These are phyloP conservation scores for Solanum peruvianum DNA, from an alignment of 257 asterid species.

Conservation along the genomic window DNA sequence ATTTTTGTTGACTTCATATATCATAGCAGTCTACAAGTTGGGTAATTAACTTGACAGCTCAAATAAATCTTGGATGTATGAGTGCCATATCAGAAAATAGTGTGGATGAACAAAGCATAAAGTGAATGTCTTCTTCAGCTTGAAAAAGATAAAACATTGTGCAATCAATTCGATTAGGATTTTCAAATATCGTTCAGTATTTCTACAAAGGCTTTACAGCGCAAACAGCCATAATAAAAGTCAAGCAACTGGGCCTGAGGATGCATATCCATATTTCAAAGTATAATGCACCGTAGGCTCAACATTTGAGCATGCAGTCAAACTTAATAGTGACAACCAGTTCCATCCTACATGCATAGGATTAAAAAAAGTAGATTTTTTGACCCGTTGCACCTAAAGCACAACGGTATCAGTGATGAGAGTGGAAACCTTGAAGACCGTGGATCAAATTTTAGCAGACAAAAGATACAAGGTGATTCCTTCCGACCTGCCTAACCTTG, in stretches of 20 bases:
- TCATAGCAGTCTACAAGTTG: neutral
- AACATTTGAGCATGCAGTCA: neutral
- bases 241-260: neutral
- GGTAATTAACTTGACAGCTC: neutral
- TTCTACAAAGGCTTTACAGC: neutral
- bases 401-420: neutral
- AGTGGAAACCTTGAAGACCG: neutral
- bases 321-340: neutral
- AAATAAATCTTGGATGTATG: neutral
- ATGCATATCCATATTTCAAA: neutral
- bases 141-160: neutral
- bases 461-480: neutral
- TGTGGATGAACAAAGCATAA: neutral
- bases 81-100: neutral
- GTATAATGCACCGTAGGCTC: neutral
- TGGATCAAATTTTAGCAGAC: neutral
- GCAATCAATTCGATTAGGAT: neutral
- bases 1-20: neutral
- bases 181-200: neutral
- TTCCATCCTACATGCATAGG: neutral
- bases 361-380: neutral
- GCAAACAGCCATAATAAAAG: neutral
- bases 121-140: neutral
- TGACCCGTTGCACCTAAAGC: neutral
- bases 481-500: neutral